These are phyloP conservation scores for Amniculicola lignicola DNA, from an alignment of 495 filamentous ascomycete species.

Conservation along the genomic window DNA sequence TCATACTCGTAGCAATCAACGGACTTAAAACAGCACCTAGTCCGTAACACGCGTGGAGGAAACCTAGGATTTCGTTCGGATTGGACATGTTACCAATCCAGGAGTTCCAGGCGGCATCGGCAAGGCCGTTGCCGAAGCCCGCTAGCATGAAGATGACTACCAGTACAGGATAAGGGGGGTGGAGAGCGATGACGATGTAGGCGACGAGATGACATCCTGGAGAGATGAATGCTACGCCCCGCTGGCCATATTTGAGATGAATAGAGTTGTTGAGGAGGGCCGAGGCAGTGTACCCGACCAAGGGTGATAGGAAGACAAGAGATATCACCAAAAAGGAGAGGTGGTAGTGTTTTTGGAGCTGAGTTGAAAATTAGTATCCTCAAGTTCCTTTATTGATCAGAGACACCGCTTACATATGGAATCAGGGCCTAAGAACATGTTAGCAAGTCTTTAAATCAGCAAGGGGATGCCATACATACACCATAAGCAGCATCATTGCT, in stretches of 20 bases:
- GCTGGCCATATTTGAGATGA: constrained; percentile 63
- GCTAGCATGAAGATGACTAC: constrained; percentile 57
- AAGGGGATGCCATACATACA: constrained; percentile 46
- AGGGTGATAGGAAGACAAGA: constrained; percentile 60
- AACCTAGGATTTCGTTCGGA: constrained; percentile 56
- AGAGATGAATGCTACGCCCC: constrained; percentile 66
- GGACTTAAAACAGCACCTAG: constrained; percentile 56
- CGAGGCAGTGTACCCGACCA: constrained; percentile 56
- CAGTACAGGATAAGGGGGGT: constrained; percentile 60
- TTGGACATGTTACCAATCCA: constrained; percentile 64
- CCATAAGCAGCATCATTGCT: constrained; percentile 79
- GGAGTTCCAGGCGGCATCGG: constrained; percentile 64
- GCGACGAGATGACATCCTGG: constrained; percentile 64
- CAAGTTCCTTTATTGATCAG: not conserved
- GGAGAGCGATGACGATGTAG: constrained; percentile 56
- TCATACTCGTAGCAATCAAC: constrained; percentile 56
- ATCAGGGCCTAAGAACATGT: constrained; percentile 55
- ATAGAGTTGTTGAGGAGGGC: constrained; percentile 58
- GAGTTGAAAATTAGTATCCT: constrained; percentile 21
- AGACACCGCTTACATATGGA: constrained; percentile 42
- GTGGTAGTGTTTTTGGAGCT: constrained; percentile 60
- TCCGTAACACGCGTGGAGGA: constrained; percentile 59
- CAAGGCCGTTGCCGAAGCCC: constrained; percentile 62
- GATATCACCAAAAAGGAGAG: constrained; percentile 60
- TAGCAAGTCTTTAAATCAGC: not conserved